Percentiles rank a stretch among this genome's conserved stretches.
Conservation (phyloP, 305 asterid species). For the Coffea humblotiana region DNA sequence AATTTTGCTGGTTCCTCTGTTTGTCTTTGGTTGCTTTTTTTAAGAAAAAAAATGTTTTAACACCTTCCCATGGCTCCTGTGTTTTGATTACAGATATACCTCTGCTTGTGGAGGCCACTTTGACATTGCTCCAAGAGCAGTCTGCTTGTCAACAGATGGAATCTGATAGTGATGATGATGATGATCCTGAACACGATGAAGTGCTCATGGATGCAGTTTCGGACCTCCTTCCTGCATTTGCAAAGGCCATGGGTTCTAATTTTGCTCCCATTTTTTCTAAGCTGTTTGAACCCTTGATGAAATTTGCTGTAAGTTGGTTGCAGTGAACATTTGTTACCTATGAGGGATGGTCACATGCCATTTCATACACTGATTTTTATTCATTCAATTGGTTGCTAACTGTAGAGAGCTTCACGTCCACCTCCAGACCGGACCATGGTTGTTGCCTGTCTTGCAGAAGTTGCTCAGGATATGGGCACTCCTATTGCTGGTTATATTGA, state of each 20-base stretch:
- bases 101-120: conserved; percentile 74
- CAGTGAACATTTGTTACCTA: conserved; percentile 18
- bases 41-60: conserved; percentile 20
- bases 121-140: conserved; percentile 76
- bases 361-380: conserved; percentile 15
- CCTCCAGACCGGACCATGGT: conserved; percentile 96
- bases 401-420: conserved; percentile 90
- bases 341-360: conserved; percentile 1
- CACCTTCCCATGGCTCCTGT: conserved; percentile 5
- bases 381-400: conserved; percentile 8
- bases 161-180: conserved; percentile 81
- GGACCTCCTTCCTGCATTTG: conserved; percentile 96
- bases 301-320: conserved; percentile 68
- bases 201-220: conserved; percentile 99
- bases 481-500: conserved; percentile 88
- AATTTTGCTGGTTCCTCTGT: conserved; percentile 19
- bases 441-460: conserved; percentile 99
- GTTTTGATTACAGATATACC: conserved; percentile 52
- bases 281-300: conserved; percentile 87
- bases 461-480: conserved; percentile 98
- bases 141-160: conserved; percentile 82
- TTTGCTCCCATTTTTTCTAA: conserved; percentile 83
- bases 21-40: conserved; percentile 21
- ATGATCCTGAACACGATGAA: conserved; percentile 89
- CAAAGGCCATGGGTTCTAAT: conserved; percentile 86